These are phyloP conservation scores for Santalum album DNA, from an alignment of 164 flowering plant species.

Conservation along the genomic window DNA sequence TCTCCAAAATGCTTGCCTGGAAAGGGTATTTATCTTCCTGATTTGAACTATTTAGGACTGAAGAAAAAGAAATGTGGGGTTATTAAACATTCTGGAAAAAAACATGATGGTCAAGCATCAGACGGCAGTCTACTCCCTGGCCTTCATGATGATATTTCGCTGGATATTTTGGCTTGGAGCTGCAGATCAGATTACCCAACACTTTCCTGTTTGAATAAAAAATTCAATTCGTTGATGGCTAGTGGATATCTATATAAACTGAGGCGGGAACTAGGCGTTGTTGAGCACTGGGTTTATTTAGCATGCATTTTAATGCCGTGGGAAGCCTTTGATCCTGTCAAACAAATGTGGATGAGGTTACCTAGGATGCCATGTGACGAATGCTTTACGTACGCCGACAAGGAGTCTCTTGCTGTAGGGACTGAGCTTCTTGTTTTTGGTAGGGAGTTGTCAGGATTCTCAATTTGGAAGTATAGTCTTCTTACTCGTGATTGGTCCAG, in stretches of 20 bases:
- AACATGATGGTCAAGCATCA: conserved; percentile 17
- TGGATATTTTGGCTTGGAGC: conserved; percentile 22
- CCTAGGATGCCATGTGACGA: conserved; percentile 25
- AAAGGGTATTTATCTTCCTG: conserved; percentile 8
- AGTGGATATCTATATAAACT: conserved; percentile 19
- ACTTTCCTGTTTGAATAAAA: conserved; percentile 29
- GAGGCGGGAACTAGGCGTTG: conserved; percentile 19
- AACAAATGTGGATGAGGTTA: conserved; percentile 24
- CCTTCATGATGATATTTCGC: conserved; percentile 30
- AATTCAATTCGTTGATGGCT: conserved; percentile 14
- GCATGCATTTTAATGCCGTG: conserved; percentile 22
- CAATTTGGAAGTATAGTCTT: conserved; percentile 28
- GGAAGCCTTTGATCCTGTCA: conserved; percentile 28
- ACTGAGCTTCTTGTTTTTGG: conserved; percentile 39
- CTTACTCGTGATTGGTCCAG: conserved; percentile 24
- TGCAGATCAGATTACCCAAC: conserved; percentile 29
- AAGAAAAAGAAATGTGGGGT: conserved; percentile 11
- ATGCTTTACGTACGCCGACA: conserved; percentile 24
- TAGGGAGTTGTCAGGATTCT: conserved; percentile 17
- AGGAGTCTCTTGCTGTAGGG: conserved; percentile 38
- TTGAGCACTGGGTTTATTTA: conserved; percentile 29
- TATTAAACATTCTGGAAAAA: conserved; percentile 14
- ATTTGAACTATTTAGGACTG: conserved; percentile 8
- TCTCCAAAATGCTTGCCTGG: conserved; percentile 5
- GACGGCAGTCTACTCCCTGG: conserved; percentile 28